A percentile compares a stretch with the other conserved stretches of the same genome.
Conservation (phyloP, 1,139 yeast species). For the Sugiyamaella grinbergsii region DNA sequence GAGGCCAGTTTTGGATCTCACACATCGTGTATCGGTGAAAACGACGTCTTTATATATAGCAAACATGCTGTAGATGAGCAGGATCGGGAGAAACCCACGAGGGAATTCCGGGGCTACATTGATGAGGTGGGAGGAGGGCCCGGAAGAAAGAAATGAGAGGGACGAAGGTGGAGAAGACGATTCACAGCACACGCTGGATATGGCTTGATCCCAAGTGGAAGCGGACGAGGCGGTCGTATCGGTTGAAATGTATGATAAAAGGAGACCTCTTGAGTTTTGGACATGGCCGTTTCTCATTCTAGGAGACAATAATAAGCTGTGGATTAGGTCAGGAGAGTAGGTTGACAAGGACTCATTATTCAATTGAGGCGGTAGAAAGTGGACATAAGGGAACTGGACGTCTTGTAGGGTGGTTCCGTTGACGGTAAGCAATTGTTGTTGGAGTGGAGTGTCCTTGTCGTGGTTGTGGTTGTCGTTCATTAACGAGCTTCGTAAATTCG, state of each 20-base stretch:
- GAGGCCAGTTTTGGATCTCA: constrained; percentile 63
- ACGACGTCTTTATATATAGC: constrained; percentile 49
- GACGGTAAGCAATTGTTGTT: background rate
- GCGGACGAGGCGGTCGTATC: constrained; percentile 24
- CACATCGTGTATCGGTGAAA: constrained; percentile 54
- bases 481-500: background rate
- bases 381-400: constrained; percentile 20
- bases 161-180: background rate
- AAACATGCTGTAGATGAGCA: constrained; percentile 40
- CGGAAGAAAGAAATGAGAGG: background rate
- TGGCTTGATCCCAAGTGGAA: constrained; percentile 20
- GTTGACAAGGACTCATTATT: constrained; percentile 2
- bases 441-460: too few relatives aligned
- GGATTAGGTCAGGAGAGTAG: constrained; percentile 2
- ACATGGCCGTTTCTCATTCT: constrained; percentile 5
- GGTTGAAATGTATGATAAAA: constrained; percentile 30
- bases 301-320: constrained; percentile 13
- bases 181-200: constrained; percentile 16
- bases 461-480: too few relatives aligned
- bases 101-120: constrained; percentile 29
- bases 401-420: background rate
- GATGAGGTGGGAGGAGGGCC: background rate
- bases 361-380: constrained; percentile 18
- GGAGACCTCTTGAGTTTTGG: constrained; percentile 27
- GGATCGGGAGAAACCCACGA: constrained; percentile 18